Evolutionary conservation across 2,329 filamentous ascomycete genomes (phyloP).

Genomic region (Neofusicoccum kwambonambiense): DNA sequence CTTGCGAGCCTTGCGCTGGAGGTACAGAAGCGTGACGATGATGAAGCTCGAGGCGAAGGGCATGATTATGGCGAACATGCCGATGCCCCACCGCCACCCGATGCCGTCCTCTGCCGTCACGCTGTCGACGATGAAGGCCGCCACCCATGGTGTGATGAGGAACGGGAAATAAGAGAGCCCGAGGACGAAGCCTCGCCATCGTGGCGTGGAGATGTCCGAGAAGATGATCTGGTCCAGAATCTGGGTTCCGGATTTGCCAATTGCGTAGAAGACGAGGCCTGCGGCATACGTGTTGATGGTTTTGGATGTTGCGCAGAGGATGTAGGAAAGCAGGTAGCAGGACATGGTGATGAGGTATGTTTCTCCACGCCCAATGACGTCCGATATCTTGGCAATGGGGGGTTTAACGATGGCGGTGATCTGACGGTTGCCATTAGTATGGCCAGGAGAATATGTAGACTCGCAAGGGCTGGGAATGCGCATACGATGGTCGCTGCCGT

Average conservation of each 20-base stretch:
- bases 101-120: constrained; percentile 36
- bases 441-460: neutral
- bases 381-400: constrained; percentile 44
- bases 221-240: constrained; percentile 45
- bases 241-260: constrained; percentile 41
- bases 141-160: constrained; percentile 42
- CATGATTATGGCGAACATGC: constrained; percentile 44
- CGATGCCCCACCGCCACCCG: constrained; percentile 48
- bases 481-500: constrained; percentile 36
- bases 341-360: constrained; percentile 36
- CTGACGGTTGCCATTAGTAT: neutral
- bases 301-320: constrained; percentile 38
- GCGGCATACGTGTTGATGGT: constrained; percentile 39
- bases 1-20: constrained; percentile 35
- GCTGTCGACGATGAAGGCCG: constrained; percentile 42
- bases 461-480: too few species aligned
- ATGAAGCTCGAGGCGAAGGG: constrained; percentile 38
- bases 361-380: constrained; percentile 43
- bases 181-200: constrained; percentile 42
- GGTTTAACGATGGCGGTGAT: constrained; percentile 43
- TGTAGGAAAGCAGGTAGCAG: constrained; percentile 40
- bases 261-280: constrained; percentile 33
- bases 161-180: constrained; percentile 41
- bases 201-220: constrained; percentile 42
- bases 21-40: constrained; percentile 38